Evolutionary conservation across 2,329 filamentous ascomycete genomes (phyloP).

Genomic region (Daldinia sp.): DNA sequence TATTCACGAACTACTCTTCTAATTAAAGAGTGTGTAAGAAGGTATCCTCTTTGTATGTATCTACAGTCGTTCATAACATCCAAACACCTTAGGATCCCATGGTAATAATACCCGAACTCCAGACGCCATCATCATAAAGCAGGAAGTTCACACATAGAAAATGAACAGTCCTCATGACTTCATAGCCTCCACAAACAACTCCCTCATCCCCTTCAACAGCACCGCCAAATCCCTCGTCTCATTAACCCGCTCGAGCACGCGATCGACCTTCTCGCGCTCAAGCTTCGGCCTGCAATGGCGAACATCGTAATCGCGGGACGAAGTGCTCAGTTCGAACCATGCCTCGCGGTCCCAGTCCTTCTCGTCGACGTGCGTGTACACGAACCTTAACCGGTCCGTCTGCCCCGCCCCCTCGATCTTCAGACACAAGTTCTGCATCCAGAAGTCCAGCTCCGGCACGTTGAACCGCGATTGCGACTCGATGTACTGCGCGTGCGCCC

Average conservation of each 20-base stretch:
- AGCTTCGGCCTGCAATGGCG: constrained; percentile 84
- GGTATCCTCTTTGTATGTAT: background rate
- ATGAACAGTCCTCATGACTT: constrained; percentile 58
- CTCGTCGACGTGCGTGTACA: constrained; percentile 89
- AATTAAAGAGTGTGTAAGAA: constrained; percentile 1
- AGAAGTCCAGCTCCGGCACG: constrained; percentile 93
- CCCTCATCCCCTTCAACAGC: constrained; percentile 85
- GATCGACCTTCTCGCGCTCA: constrained; percentile 80
- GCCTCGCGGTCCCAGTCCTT: constrained; percentile 89
- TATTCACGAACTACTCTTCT: constrained; percentile 9
- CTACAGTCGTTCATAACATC: constrained; percentile 2
- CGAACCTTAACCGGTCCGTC: constrained; percentile 88
- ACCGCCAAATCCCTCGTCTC: constrained; percentile 79
- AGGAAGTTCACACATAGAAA: background rate
- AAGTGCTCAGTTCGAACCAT: constrained; percentile 91
- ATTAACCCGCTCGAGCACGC: constrained; percentile 82
- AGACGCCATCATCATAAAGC: constrained; percentile 12
- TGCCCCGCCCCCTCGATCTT: constrained; percentile 89
- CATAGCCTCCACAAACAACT: constrained; percentile 78
- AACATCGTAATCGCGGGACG: constrained; percentile 85
- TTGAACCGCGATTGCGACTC: constrained; percentile 90
- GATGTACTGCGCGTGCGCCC: constrained; percentile 77
- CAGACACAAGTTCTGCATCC: constrained; percentile 90
- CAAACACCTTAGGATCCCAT: background rate
- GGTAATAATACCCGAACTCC: constrained; percentile 21